Evolutionary conservation across 148 eudicot genomes (phyloP).

Genomic region (Nepenthes mirabilis): DNA sequence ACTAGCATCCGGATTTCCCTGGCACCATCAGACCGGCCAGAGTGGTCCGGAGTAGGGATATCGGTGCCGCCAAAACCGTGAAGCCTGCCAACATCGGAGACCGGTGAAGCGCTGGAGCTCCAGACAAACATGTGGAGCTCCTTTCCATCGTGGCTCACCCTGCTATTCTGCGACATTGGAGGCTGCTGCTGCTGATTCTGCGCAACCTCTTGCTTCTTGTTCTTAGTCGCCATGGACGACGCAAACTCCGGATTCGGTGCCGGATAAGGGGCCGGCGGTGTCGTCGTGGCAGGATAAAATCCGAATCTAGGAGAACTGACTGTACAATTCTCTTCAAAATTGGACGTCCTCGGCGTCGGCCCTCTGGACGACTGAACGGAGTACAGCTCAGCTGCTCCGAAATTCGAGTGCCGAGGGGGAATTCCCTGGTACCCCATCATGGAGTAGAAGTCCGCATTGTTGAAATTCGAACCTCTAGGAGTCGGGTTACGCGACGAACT

Average conservation of each 20-base stretch:
- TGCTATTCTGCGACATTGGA: constrained; percentile 9
- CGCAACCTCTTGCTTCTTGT: constrained; percentile 10
- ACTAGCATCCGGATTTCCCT: constrained; percentile 88
- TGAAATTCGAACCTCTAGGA: constrained; percentile 77
- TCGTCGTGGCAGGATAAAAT: constrained; percentile 25
- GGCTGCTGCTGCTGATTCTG: constrained; percentile 14
- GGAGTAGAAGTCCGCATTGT: constrained; percentile 65
- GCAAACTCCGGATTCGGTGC: constrained; percentile 59
- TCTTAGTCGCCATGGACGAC: constrained; percentile 6
- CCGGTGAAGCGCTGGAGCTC: constrained; percentile 83
- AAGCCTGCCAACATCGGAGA: constrained; percentile 65
- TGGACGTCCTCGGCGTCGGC: constrained; percentile 69
- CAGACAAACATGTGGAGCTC: constrained; percentile 95
- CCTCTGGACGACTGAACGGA: constrained; percentile 73
- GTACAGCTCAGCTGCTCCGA: constrained; percentile 54
- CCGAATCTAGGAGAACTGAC: constrained; percentile 55
- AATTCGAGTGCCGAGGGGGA: constrained; percentile 57
- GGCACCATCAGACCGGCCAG: constrained; percentile 72
- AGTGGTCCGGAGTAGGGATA: constrained; percentile 42
- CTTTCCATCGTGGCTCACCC: constrained; percentile 45
- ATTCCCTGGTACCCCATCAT: constrained; percentile 54
- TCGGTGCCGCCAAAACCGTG: constrained; percentile 64
- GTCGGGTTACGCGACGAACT: constrained; percentile 82
- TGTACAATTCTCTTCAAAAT: constrained; percentile 54
- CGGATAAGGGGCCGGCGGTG: constrained; percentile 8